Base-by-base conservation (phyloP, 1,284 basidiomycete species). In the Neonothopanus nambi region DNA sequence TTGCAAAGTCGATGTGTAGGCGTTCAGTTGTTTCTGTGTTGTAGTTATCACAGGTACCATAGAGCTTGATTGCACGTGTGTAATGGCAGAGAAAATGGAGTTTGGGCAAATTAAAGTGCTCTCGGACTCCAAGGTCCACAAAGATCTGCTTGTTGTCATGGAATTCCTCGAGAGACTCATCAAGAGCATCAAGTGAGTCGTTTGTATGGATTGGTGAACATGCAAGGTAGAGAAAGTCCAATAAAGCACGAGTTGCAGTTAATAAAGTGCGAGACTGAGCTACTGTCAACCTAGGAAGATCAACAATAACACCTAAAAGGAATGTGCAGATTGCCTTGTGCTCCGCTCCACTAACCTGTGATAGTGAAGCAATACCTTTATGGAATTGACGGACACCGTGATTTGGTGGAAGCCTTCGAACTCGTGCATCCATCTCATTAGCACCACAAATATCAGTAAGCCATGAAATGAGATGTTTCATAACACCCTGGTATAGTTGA, bases 391-490 rank as follows among this genome's bases (percentile, higher is more conserved):
- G 53, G 9, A 61, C 45, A 9, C 50, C 58, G n/a, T 45, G 38
- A 38, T 54, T 51, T n/a, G 33, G 47, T 30, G 52, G 51, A 50
- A 60, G 56, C 8, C 52, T 40, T 26, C 48, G 45, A 48, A 59
- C 57, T 11, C 54, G 42, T 20, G 53, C 48, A 23, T 61, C 59
- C 12, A 61, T 12, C 47, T 59, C 56, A 37, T 48, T 23, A 44
- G 40, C 30, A 18, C 51, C 52, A 33, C 21, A 36, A 20, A 53
- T 37, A 15, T 28, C 33, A n/a, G 30, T 46, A 38, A 52, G 46
- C 57, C 53, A 58, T 21, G 43, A 52, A 2, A 55, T 51, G 18
- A 59, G 46, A 52, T 63, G 63, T 45, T 66, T 67, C 53, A 67
- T 43, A n/a, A n/a, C n/a, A n/a, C n/a, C n/a, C n/a, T n/a, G n/a